Evolutionary conservation across 2,329 filamentous ascomycete genomes (phyloP).

Genomic region (Ceratocystis cubensis): DNA sequence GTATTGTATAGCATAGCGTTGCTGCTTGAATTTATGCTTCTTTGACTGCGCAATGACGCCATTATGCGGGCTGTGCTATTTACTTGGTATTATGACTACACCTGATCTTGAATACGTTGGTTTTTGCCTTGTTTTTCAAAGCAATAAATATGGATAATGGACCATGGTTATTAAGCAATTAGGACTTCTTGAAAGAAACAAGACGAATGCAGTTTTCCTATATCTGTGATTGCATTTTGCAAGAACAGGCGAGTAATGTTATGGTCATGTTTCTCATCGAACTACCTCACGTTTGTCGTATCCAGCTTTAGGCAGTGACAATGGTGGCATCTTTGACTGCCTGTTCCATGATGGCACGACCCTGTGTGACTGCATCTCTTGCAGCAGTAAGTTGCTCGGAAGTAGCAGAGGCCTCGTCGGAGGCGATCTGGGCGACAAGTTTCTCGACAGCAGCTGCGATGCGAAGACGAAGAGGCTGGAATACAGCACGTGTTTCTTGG

Average conservation of each 20-base stretch:
- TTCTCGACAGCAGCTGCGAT: conserved; percentile 59
- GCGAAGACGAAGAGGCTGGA: conserved; percentile 57
- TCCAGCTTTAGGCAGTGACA: conserved; percentile 14
- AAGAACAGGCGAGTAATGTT: background rate
- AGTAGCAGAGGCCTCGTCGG: conserved; percentile 36
- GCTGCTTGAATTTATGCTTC: background rate
- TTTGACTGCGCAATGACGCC: background rate
- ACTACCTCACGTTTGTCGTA: background rate
- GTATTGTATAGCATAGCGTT: background rate
- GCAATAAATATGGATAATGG: background rate
- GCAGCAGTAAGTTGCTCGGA: conserved; percentile 44
- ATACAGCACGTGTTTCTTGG: conserved; percentile 78
- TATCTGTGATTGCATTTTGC: background rate
- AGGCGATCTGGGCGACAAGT: conserved; percentile 64
- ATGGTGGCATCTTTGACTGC: conserved; percentile 13
- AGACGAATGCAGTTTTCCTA: background rate
- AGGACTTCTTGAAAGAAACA: background rate
- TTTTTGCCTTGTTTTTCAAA: background rate
- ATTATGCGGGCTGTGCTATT: background rate
- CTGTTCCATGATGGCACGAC: conserved; percentile 29
- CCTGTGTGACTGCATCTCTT: conserved; percentile 40
- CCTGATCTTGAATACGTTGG: background rate
- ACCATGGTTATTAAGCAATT: background rate
- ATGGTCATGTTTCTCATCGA: background rate
- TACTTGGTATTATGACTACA: background rate